These are phyloP conservation scores for Pulveroboletus ravenelii DNA, from an alignment of 768 basidiomycete species.

Conservation along the genomic window DNA sequence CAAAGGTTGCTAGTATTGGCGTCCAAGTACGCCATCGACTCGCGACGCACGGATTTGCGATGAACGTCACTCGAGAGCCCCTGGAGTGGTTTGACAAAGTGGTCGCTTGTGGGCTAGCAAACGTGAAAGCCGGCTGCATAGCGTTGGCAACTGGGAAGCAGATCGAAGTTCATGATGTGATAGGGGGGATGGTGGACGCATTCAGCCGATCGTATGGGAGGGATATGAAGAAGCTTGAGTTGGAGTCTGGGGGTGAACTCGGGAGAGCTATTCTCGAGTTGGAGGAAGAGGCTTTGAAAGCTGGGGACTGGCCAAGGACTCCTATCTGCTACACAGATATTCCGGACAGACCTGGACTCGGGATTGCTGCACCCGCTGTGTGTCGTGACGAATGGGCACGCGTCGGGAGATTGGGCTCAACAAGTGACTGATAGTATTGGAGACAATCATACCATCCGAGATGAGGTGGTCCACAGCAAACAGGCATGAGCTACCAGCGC, in stretches of 20 bases:
- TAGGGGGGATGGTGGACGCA: conserved; percentile 43
- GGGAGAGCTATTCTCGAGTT: conserved; percentile 43
- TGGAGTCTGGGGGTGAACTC: conserved; percentile 42
- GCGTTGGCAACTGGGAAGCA: conserved; percentile 39
- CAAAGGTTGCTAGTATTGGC: conserved; percentile 93
- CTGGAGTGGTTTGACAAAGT: conserved; percentile 81
- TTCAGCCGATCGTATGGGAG: conserved; percentile 49
- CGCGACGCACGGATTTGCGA: conserved; percentile 90
- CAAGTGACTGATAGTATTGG: no score
- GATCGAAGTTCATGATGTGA: conserved; percentile 46
- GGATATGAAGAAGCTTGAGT: conserved; percentile 42
- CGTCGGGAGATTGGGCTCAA: no score
- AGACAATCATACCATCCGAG: no score
- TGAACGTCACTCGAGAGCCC: conserved; percentile 85
- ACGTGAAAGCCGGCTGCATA: conserved; percentile 75
- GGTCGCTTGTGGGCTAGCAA: conserved; percentile 85
- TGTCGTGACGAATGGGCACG: neutral
- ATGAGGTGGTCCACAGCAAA: no score
- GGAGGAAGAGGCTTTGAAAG: conserved; percentile 41
- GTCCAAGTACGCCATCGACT: conserved; percentile 93
- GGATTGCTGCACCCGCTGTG: neutral
- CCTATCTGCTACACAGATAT: conserved; percentile 9
- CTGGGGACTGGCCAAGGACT: conserved; percentile 38
- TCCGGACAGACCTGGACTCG: neutral
- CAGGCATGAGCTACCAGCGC: no score